Conservation (phyloP, 148 eudicot species). For the Nepenthes mirabilis region DNA sequence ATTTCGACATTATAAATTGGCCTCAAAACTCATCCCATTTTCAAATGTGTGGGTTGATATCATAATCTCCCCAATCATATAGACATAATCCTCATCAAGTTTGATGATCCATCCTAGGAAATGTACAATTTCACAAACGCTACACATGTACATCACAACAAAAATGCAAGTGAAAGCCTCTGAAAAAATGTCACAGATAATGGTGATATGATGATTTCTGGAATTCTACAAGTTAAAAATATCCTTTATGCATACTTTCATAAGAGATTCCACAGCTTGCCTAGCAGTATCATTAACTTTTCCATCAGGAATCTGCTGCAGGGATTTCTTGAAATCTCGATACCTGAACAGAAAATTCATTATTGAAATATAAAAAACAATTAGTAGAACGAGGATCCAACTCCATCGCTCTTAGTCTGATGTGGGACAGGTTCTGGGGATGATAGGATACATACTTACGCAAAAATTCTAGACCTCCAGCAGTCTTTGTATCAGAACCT, state of each 20-base stretch:
- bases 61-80: too few species aligned
- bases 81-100: too few species aligned
- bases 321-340: conserved; percentile 75
- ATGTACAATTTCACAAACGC: too few species aligned
- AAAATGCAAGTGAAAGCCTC: too few species aligned
- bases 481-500: conserved; percentile 74
- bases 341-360: conserved; percentile 34
- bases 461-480: conserved; percentile 91
- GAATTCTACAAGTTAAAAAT: too few species aligned
- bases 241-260: conserved; percentile 25
- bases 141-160: too few species aligned
- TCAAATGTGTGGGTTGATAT: too few species aligned
- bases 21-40: too few species aligned
- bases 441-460: conserved; percentile 38
- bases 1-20: too few species aligned
- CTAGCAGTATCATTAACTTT: conserved; percentile 52
- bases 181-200: too few species aligned
- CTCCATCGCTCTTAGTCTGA: background rate
- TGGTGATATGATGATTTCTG: too few species aligned
- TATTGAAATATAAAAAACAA: background rate
- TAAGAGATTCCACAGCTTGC: conserved; percentile 78
- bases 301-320: conserved; percentile 68
- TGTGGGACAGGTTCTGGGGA: background rate
- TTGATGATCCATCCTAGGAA: too few species aligned
- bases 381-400: background rate